Evolutionary conservation across 192 early-diverging fungal genomes (phyloP).

Genomic region (Linderina pennispora): DNA sequence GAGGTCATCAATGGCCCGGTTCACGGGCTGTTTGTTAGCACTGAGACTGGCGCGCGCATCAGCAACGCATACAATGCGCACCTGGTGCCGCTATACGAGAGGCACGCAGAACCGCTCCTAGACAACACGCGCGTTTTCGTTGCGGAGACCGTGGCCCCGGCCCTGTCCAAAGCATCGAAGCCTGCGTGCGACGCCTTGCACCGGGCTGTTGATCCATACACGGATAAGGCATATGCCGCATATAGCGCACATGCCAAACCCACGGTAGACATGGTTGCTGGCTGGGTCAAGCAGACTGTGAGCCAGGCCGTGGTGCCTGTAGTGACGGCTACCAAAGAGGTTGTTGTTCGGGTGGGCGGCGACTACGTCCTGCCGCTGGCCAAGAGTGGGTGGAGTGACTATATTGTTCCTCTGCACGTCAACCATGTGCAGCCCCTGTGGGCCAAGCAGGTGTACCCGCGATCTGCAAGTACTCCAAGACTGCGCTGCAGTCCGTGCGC

Average conservation of each 20-base stretch:
- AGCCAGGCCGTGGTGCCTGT: conserved; percentile 17
- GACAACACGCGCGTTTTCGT: conserved; percentile 9
- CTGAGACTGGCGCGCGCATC: conserved; percentile 38
- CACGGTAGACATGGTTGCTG: conserved; percentile 13
- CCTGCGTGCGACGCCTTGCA: conserved; percentile 21
- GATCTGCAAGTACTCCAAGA: conserved; percentile 14
- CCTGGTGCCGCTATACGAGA: conserved; percentile 40
- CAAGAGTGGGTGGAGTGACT: conserved; percentile 14
- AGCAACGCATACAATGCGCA: conserved; percentile 39
- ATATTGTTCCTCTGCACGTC: conserved; percentile 27
- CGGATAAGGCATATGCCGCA: conserved; percentile 2
- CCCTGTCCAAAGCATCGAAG: conserved; percentile 8
- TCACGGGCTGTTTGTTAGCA: conserved; percentile 11
- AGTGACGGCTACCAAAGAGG: not conserved
- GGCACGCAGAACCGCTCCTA: conserved; percentile 24
- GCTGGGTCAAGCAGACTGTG: no score
- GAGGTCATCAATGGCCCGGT: conserved; percentile 16
- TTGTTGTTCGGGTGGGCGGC: not conserved
- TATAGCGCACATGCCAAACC: conserved; percentile 24
- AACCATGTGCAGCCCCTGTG: conserved; percentile 34
- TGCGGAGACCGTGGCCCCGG: conserved; percentile 16
- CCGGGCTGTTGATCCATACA: conserved; percentile 14
- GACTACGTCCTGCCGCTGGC: conserved; percentile 23
- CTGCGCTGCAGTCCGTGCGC: conserved; percentile 27
- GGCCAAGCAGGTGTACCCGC: conserved; percentile 38